These are phyloP conservation scores for Talaromyces proteolyticus DNA, from an alignment of 495 filamentous ascomycete genomes.

Conservation along the genomic window DNA sequence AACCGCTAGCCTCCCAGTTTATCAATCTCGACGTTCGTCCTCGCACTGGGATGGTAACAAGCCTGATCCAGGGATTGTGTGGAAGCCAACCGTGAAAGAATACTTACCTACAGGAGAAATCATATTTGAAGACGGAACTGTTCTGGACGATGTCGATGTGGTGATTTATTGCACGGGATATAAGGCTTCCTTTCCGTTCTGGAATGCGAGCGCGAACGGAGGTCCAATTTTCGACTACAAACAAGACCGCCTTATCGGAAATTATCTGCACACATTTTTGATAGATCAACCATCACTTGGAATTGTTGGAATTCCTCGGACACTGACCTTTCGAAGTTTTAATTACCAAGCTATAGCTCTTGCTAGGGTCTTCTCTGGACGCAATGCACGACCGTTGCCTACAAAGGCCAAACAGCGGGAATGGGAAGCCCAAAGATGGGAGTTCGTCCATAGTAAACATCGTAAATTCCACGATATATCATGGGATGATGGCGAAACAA, in stretches of 20 bases:
- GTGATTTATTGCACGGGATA: constrained; percentile 48
- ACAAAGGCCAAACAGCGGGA: constrained; percentile 20
- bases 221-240: constrained; percentile 31
- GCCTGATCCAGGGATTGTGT: constrained; percentile 33
- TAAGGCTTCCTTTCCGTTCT: constrained; percentile 40
- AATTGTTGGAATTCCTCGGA: constrained; percentile 35
- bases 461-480: constrained; percentile 42
- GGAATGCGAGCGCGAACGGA: constrained; percentile 35
- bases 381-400: constrained; percentile 25
- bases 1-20: constrained; percentile 27
- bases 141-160: constrained; percentile 30
- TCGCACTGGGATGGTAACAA: constrained; percentile 37
- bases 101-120: constrained; percentile 29
- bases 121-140: constrained; percentile 34
- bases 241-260: constrained; percentile 19
- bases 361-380: constrained; percentile 34
- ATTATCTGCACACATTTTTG: constrained; percentile 42
- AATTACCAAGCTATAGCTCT: constrained; percentile 47
- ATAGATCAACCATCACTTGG: constrained; percentile 30
- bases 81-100: constrained; percentile 36
- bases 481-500: constrained; percentile 39
- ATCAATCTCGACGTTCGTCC: constrained; percentile 35
- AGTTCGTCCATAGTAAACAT: constrained; percentile 12
- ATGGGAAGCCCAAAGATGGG: constrained; percentile 31
- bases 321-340: constrained; percentile 42